phyloP scores from a whole-genome alignment of 2,329 filamentous ascomycete species.

The Neofusicoccum ribis region DNA sequence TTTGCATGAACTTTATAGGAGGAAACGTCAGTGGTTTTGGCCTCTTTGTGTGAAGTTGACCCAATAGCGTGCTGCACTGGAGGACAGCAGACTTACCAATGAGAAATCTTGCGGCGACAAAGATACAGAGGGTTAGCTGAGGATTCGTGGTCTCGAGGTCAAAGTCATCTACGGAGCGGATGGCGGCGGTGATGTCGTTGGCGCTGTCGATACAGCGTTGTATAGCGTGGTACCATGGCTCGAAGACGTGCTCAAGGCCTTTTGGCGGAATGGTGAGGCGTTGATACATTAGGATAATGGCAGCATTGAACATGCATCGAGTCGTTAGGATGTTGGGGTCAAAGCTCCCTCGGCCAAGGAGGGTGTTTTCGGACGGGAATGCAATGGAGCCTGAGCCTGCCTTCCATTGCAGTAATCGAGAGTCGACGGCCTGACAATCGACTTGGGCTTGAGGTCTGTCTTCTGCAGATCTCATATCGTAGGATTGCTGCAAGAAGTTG shows the following conservation, averaged over 20 bases:
- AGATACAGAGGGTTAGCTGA: constrained; percentile 28
- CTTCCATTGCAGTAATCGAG: constrained; percentile 28
- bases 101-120: constrained; percentile 30
- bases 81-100: constrained; percentile 20
- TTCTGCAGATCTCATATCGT: constrained; percentile 26
- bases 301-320: constrained; percentile 29
- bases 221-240: constrained; percentile 32
- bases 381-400: constrained; percentile 25
- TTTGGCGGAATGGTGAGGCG: constrained; percentile 25
- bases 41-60: too few species aligned
- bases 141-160: constrained; percentile 28
- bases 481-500: constrained; percentile 29
- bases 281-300: constrained; percentile 29
- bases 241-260: constrained; percentile 26
- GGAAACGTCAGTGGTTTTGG: background rate
- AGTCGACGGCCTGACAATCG: constrained; percentile 28
- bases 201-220: constrained; percentile 31
- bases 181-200: constrained; percentile 28
- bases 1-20: constrained; percentile 28
- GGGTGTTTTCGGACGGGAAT: constrained; percentile 21
- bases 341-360: constrained; percentile 21
- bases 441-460: constrained; percentile 28
- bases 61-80: too few species aligned
- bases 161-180: constrained; percentile 26
- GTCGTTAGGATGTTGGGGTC: constrained; percentile 29